Conservation (phyloP, 108 stramenopile genomes). For the Nitzschia palea region DNA sequence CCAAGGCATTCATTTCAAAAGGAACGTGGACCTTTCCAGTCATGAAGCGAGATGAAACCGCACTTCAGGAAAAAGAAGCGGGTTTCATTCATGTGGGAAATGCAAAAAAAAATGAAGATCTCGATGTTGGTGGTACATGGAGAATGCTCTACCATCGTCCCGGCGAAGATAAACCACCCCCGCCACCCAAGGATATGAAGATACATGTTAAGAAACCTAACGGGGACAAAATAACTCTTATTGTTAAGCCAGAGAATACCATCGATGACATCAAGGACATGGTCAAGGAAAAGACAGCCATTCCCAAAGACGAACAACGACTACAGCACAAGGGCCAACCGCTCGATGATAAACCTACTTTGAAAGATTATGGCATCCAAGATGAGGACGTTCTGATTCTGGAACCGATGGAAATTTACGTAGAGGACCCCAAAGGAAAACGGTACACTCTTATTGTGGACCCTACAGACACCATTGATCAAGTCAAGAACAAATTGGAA, state of each 20-base stretch:
- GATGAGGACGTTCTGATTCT: conserved; percentile 15
- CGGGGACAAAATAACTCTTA: conserved; percentile 11
- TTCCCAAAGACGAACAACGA: conserved; percentile 31
- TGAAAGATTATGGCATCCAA: conserved; percentile 17
- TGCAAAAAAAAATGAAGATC: neutral
- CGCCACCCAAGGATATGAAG: conserved; percentile 14
- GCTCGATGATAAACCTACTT: conserved; percentile 23
- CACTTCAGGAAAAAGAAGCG: conserved; percentile 4
- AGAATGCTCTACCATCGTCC: conserved; percentile 13
- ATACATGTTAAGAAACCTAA: conserved; percentile 24
- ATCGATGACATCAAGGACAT: conserved; percentile 27
- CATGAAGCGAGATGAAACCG: conserved; percentile 8
- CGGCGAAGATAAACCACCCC: conserved; percentile 19
- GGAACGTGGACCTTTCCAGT: conserved; percentile 17
- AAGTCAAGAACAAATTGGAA: conserved; percentile 14
- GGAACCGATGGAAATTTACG: conserved; percentile 33
- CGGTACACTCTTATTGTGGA: conserved; percentile 9
- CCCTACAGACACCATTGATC: conserved; percentile 8
- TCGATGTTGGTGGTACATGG: conserved; percentile 25
- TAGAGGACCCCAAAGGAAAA: conserved; percentile 15
- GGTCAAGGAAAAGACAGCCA: conserved; percentile 26
- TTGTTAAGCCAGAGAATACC: conserved; percentile 13
- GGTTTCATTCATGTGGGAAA: conserved; percentile 18
- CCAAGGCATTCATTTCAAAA: conserved; percentile 5
- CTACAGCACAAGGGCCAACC: conserved; percentile 7